These are phyloP conservation scores for Apiospora kogelbergensis DNA, from an alignment of 2,329 filamentous ascomycete species.

Conservation along the genomic window DNA sequence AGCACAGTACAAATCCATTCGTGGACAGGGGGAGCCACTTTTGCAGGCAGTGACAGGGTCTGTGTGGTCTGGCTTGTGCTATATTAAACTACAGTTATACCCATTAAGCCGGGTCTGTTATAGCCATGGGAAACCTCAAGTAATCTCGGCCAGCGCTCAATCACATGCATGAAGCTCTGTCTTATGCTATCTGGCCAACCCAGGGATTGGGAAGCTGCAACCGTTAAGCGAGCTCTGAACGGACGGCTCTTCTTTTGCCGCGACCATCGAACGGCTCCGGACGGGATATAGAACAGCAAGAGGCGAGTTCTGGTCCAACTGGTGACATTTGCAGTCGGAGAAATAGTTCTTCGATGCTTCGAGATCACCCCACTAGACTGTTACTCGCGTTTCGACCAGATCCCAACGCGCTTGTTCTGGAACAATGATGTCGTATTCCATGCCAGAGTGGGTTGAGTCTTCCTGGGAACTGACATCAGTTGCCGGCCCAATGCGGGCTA, in stretches of 20 bases:
- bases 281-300: background rate
- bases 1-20: background rate
- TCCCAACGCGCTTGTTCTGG: constrained; percentile 3
- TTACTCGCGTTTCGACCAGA: constrained; percentile 12
- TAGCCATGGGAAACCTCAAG: constrained; percentile 3
- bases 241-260: background rate
- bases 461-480: constrained; percentile 9
- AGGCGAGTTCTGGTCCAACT: background rate
- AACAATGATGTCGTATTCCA: constrained; percentile 10
- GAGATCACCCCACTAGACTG: constrained; percentile 7
- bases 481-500: background rate
- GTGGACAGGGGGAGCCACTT: background rate
- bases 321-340: constrained; percentile 5
- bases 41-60: background rate
- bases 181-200: background rate
- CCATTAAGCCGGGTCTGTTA: constrained; percentile 9
- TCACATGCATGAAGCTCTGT: constrained; percentile 8
- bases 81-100: constrained; percentile 4
- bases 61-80: background rate
- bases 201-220: constrained; percentile 5
- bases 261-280: background rate
- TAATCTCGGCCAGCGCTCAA: constrained; percentile 10
- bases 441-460: background rate
- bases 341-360: constrained; percentile 6
- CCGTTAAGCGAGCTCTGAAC: background rate